phyloP scores from a whole-genome alignment of 345 rosid genomes.

The Brassica carinata region DNA sequence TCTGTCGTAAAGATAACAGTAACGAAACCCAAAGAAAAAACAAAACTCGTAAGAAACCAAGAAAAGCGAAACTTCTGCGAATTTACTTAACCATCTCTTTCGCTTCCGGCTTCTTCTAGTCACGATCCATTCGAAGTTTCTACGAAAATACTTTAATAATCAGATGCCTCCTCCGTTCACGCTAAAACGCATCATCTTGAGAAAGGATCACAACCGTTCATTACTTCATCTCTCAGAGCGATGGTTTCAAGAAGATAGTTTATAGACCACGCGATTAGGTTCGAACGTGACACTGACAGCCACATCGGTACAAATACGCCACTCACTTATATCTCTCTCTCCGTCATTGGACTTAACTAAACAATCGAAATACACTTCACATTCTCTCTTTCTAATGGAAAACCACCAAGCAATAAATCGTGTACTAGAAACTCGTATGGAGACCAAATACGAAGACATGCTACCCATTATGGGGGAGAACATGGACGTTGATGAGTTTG shows the following conservation, averaged over 20 bases:
- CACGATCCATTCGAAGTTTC: conserved; percentile 31
- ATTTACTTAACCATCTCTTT: not conserved
- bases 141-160: conserved; percentile 30
- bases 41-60: conserved; percentile 21
- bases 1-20: not conserved
- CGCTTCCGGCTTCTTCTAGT: not conserved
- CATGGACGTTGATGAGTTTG: conserved; percentile 74
- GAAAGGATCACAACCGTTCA: conserved; percentile 5
- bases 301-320: conserved; percentile 20
- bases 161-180: conserved; percentile 13
- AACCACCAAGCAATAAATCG: not conserved
- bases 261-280: conserved; percentile 20
- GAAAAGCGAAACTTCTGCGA: conserved; percentile 34
- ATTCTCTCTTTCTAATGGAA: conserved; percentile 21
- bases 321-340: conserved; percentile 6
- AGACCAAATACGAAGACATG: conserved; percentile 59
- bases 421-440: conserved; percentile 1
- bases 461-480: conserved; percentile 88
- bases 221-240: conserved; percentile 3
- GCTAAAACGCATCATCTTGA: not conserved
- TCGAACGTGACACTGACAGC: conserved; percentile 33
- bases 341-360: not conserved
- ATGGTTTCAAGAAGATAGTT: not conserved
- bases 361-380: conserved; percentile 1
- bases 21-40: not conserved